Evolutionary conservation across 371 early-diverging fungal genomes (phyloP).

Genomic region (Vairimorpha necatrix): DNA sequence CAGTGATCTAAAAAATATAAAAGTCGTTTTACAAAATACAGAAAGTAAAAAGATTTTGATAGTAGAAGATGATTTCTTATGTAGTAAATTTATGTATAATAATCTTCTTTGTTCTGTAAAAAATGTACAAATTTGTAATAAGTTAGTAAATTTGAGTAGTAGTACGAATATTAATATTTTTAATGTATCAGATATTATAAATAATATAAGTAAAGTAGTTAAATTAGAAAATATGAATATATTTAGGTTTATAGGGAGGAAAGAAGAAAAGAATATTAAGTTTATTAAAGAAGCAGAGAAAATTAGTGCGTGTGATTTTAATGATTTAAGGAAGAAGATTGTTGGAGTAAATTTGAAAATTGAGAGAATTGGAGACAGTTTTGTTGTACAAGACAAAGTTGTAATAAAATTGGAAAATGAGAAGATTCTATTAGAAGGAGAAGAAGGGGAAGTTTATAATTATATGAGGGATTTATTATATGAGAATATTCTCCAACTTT

Average conservation of each 20-base stretch:
- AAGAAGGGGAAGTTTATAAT: not conserved
- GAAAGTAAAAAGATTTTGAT: conserved; percentile 4
- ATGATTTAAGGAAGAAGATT: not conserved
- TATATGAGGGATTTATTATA: conserved; percentile 8
- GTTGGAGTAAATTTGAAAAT: not conserved
- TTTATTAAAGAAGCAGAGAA: not conserved
- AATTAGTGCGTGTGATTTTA: not conserved
- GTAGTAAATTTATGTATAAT: not conserved
- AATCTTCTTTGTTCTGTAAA: not conserved
- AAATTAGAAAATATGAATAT: not conserved
- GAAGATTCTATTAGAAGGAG: conserved; percentile 9
- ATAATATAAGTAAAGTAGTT: conserved; percentile 1
- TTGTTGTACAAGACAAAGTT: not conserved
- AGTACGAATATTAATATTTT: conserved; percentile 2
- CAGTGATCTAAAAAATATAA: conserved; percentile 7
- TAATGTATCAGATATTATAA: conserved; percentile 12
- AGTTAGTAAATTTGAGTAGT: conserved; percentile 1
- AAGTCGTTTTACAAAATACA: conserved; percentile 1
- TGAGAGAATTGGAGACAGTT: not conserved
- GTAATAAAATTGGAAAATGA: not conserved
- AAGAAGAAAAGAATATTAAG: not conserved
- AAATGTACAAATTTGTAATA: not conserved
- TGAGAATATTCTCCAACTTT: not conserved
- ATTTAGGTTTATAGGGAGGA: not conserved
- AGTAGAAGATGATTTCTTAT: not conserved